Base-by-base conservation (phyloP, 305 asterid species). In the Euphrasia arctica region DNA sequence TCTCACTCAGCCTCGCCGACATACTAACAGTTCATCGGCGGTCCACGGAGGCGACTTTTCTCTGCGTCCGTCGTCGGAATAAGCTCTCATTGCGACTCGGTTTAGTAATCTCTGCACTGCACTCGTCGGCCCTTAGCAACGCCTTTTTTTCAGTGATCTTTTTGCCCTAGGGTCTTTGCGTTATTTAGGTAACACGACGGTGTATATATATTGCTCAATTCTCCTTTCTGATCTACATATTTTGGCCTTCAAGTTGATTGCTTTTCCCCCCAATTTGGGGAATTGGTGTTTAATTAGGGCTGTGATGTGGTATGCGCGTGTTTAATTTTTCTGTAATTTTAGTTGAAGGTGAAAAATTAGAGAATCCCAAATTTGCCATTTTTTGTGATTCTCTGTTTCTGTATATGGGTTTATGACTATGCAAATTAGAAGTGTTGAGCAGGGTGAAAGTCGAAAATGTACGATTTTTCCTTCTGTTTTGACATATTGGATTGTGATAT, bases 21-120 rank as follows among this genome's bases (percentile, higher is more conserved):
- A 58, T 28, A 68, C 63, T 65, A 81, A 78, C 86, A 79, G 79
- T 71, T 71, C 82, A 70, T 81, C 87, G 85, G 60, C 79, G 81
- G 52, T 48, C 60, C 31, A 39, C 70, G 72, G 79, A 72, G 82
- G 79, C 78, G 60, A 66, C 22, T n/a, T 64, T 47, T 45, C 8
- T 27, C 27, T 18, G 22, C 59, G 18, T 29, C 11, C 69, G 65
- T 11, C 55, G 70, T 67, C 0, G 49, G 18, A 8, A 54, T 62
- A 32, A 74, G 54, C 43, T 68, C 59, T 22, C 22, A 42, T 39
- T 48, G 49, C 71, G 49, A 34, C 58, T 60, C 52, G 32, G 63
- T 51, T 54, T 27, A 13, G 36, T 47, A 31, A 14, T 64, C 55
- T 57, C 67, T 49, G 63, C 66, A 11, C 51, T 57, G 56, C 10